Evolutionary conservation across 78 protist genomes (phyloP).

Genomic region (Dictyostelium brefeldianum): DNA sequence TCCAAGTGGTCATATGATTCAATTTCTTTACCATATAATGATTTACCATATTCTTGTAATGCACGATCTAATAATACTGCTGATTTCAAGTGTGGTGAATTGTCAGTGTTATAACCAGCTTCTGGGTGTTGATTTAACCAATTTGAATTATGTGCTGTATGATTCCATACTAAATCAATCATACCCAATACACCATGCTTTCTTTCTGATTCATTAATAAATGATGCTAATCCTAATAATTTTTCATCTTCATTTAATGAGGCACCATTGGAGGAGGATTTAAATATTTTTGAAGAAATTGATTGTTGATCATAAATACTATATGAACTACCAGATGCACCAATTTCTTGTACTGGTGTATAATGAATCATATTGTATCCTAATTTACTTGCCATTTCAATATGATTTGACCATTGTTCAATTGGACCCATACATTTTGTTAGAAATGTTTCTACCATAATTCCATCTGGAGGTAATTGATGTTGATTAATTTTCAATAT

Average conservation of each 20-base stretch:
- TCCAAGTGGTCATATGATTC: background rate
- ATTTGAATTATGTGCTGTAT: conserved; percentile 88
- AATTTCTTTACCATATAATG: conserved; percentile 20
- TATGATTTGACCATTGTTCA: conserved; percentile 76
- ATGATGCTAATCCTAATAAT: conserved; percentile 15
- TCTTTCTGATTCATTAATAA: background rate
- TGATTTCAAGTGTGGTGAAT: conserved; percentile 86
- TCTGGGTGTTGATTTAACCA: conserved; percentile 97
- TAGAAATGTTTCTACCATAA: conserved; percentile 86
- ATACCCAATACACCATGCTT: conserved; percentile 57
- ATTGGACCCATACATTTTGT: conserved; percentile 89
- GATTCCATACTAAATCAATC: conserved; percentile 95
- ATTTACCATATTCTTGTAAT: conserved; percentile 29
- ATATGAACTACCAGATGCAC: conserved; percentile 87
- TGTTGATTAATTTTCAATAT: conserved; percentile 21
- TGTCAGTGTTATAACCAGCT: conserved; percentile 90
- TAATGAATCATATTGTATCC: conserved; percentile 94
- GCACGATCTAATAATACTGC: conserved; percentile 92
- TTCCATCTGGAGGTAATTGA: conserved; percentile 40
- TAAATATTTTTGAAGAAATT: conserved; percentile 39
- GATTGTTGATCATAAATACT: conserved; percentile 89
- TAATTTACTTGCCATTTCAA: conserved; percentile 36
- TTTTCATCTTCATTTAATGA: conserved; percentile 8
- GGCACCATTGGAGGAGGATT: background rate
- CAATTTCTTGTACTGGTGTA: conserved; percentile 91